These are phyloP conservation scores for Ascomycota sp. DNA, from an alignment of 2,329 filamentous ascomycete genomes.

Conservation along the genomic window DNA sequence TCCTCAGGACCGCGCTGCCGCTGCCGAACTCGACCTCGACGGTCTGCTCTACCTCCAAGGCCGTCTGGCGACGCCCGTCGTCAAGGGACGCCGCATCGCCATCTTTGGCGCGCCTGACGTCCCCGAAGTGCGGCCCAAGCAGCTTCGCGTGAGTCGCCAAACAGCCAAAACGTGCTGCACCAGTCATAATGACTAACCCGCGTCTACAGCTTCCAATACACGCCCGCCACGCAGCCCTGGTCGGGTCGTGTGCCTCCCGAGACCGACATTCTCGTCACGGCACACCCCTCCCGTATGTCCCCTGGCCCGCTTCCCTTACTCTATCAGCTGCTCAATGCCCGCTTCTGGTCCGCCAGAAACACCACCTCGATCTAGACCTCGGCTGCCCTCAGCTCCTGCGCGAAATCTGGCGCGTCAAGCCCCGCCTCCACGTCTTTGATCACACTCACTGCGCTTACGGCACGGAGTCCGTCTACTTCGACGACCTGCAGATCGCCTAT, in stretches of 20 bases:
- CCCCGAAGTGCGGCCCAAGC: conserved; percentile 48
- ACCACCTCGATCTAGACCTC: conserved; percentile 48
- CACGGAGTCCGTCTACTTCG: conserved; percentile 49
- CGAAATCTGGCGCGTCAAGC: conserved; percentile 56
- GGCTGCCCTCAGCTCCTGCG: conserved; percentile 51
- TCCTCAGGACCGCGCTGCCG: conserved; percentile 30
- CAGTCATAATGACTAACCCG: neutral
- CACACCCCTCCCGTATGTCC: conserved; percentile 49
- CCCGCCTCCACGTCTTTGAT: conserved; percentile 63
- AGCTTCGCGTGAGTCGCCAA: conserved; percentile 34
- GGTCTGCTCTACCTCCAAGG: conserved; percentile 59
- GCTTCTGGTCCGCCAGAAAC: conserved; percentile 19
- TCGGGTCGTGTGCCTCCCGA: conserved; percentile 46
- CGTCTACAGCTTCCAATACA: conserved; percentile 47
- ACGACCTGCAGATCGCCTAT: conserved; percentile 50
- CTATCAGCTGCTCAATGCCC: neutral
- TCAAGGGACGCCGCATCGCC: conserved; percentile 30
- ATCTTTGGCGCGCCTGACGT: conserved; percentile 72
- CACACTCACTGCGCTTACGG: conserved; percentile 67
- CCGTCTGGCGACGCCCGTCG: conserved; percentile 39
- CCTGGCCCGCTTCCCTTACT: neutral
- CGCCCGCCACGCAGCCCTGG: conserved; percentile 47
- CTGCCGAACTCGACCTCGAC: conserved; percentile 40
- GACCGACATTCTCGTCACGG: conserved; percentile 58
- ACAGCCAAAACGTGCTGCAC: neutral